A percentile compares a stretch with the other conserved stretches of the same genome.
phyloP scores from a whole-genome alignment of 2,329 filamentous ascomycete genomes.

The Aureobasidium melanogenum region DNA sequence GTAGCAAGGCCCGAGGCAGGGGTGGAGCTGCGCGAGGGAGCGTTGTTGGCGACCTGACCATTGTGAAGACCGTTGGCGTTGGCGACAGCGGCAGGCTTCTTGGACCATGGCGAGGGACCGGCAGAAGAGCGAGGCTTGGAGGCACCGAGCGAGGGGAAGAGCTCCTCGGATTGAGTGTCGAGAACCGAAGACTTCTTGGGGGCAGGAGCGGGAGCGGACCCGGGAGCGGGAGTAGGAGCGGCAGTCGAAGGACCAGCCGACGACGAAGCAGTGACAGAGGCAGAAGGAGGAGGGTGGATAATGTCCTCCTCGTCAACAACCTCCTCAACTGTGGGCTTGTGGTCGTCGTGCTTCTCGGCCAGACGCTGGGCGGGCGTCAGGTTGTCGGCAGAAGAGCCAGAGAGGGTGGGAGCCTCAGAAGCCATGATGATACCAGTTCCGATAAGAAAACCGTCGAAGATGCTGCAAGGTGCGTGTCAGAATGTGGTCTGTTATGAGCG shows the following conservation, averaged over 20 bases:
- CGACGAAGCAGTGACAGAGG: constrained; percentile 27
- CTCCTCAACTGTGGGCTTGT: constrained; percentile 66
- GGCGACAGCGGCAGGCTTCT: constrained; percentile 45
- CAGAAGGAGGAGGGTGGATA: constrained; percentile 46
- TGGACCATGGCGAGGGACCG: constrained; percentile 69
- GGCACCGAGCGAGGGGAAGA: constrained; percentile 84
- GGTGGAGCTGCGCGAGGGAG: constrained; percentile 51
- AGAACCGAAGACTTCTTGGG: constrained; percentile 32
- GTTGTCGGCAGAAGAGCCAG: constrained; percentile 19
- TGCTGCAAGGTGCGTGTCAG: neutral
- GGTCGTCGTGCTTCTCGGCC: constrained; percentile 46
- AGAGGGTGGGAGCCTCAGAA: constrained; percentile 14
- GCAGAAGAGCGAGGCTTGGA: constrained; percentile 55
- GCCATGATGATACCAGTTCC: constrained; percentile 11
- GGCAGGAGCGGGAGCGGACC: neutral
- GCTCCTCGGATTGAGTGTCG: constrained; percentile 80
- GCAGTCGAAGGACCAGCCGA: constrained; percentile 41
- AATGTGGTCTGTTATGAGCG: neutral
- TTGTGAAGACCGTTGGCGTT: constrained; percentile 46
- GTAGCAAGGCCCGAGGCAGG: constrained; percentile 50
- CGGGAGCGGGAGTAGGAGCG: constrained; percentile 23
- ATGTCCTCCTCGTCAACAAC: constrained; percentile 69
- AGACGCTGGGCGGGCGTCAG: constrained; percentile 45
- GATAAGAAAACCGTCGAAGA: constrained; percentile 11
- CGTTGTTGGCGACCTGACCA: constrained; percentile 42